Base-by-base conservation (phyloP, 352 stramenopile genomes). In the Pythium brachiatum region DNA sequence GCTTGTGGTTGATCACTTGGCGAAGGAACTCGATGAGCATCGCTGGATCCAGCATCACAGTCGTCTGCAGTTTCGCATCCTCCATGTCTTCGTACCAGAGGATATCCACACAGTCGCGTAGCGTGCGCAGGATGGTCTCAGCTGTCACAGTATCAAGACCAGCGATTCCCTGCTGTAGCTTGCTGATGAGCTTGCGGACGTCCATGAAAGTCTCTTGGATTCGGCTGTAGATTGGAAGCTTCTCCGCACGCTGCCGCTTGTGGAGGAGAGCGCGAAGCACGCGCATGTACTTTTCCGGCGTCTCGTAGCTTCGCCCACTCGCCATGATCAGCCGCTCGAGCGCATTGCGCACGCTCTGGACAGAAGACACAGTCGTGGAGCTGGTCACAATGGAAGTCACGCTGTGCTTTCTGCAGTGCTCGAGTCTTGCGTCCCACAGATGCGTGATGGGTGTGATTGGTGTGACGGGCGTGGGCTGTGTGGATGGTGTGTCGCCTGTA, bases 21-120 rank as follows among this genome's bases (percentile, higher is more conserved):
- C 55, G 38, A 9, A 64, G 31, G 31, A 69, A 64, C 4, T 64
- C 41, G 48, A 63, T 63, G 26, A 68, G 21, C 29, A 9, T 34
- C 29, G 5, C 9, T 21, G 62, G 46, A 39, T 60, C 51, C 8
- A 69, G 4, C 1, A 69, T 36, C 36, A 64, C 39, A 0, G 32
- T 57, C 2, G 27, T 16, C 9, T 46, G 15, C 21, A 64, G 47
- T 4, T 18, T 18, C 2, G 2, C 15, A 26, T 25, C 48, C 5
- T 25, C 1, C 25, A 41, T 8, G 9, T 36, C 16, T 1, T 54
- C 26, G 2, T 39, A 39, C 54, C 62, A 69, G n/a, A 69, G 15
- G 2, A 69, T 44, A 32, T 69, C 62, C 1, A 47, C 62, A 18
- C 62, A 38, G n/a, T 60, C 50, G 13, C 63, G 55, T 3, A 69